phyloP scores from a whole-genome alignment of 2,329 filamentous ascomycete species.

The Zymoseptoria ardabiliae region DNA sequence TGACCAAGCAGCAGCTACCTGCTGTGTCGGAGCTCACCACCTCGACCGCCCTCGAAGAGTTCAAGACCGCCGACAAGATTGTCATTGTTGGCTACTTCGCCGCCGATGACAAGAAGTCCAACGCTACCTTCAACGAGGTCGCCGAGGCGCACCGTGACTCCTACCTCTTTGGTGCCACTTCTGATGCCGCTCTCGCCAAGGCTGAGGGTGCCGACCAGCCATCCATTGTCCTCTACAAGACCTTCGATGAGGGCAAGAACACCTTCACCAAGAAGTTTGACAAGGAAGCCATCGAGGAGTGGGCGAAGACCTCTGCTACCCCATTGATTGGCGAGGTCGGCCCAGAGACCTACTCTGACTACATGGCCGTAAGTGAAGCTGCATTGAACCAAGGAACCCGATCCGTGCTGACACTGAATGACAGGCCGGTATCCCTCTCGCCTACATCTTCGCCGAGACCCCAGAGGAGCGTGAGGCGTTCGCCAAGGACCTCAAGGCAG shows the following conservation, averaged over 20 bases:
- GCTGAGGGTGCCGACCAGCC: constrained; percentile 84
- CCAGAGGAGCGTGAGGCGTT: constrained; percentile 79
- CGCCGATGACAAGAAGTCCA: constrained; percentile 71
- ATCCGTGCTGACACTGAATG: constrained; percentile 1
- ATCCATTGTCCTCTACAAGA: constrained; percentile 89
- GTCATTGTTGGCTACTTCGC: constrained; percentile 86
- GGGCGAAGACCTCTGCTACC: constrained; percentile 76
- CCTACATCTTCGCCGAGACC: constrained; percentile 95
- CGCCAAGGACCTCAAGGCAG: constrained; percentile 67
- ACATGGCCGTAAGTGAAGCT: constrained; percentile 63
- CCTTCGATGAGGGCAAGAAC: constrained; percentile 93
- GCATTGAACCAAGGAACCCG: not conserved
- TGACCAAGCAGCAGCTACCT: constrained; percentile 95
- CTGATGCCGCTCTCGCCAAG: constrained; percentile 76
- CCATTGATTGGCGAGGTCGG: constrained; percentile 93
- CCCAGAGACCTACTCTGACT: constrained; percentile 89
- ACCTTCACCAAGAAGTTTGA: constrained; percentile 77
- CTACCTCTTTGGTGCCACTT: constrained; percentile 86
- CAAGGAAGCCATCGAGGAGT: constrained; percentile 68
- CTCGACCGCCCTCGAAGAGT: constrained; percentile 73
- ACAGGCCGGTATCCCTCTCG: constrained; percentile 79
- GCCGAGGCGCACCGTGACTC: constrained; percentile 74
- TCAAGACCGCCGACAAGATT: constrained; percentile 97
- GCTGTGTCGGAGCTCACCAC: constrained; percentile 77
- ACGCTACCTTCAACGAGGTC: constrained; percentile 72